These are phyloP conservation scores for Artemisia argyi DNA, from an alignment of 129 eudicot species.

Conservation along the genomic window DNA sequence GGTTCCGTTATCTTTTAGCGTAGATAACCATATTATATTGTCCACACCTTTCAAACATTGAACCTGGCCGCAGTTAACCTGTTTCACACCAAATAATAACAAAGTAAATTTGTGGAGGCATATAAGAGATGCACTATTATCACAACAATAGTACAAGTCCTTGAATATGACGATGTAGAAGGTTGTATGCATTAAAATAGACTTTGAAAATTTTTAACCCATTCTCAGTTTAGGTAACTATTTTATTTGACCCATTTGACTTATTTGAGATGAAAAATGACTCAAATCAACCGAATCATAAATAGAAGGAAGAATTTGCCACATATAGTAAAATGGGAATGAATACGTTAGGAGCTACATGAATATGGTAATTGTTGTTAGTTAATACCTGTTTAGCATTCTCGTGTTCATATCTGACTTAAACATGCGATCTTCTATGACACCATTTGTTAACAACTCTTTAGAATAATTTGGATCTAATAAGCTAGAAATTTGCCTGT, in stretches of 20 bases:
- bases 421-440: not conserved
- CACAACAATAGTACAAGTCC: too few species aligned
- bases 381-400: constrained; percentile 25
- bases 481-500: constrained; percentile 21
- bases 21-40: not conserved
- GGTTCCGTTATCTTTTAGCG: too few species aligned
- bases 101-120: not conserved
- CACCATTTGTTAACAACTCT: not conserved
- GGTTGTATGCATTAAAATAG: too few species aligned
- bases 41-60: constrained; percentile 11
- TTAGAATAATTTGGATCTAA: constrained; percentile 16
- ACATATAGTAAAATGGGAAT: not conserved
- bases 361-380: constrained; percentile 13
- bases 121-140: not conserved
- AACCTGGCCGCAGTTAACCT: constrained; percentile 22
- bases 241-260: too few species aligned
- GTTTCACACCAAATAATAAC: constrained; percentile 12
- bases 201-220: too few species aligned
- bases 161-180: too few species aligned
- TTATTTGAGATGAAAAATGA: too few species aligned
- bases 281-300: too few species aligned
- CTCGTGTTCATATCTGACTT: constrained; percentile 11
- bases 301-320: too few species aligned
- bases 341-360: not conserved
- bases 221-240: too few species aligned